Percentiles rank a stretch among this genome's conserved stretches.
Evolutionary conservation across 495 filamentous ascomycete species (phyloP).

Genomic region (Neurospora sp.): DNA sequence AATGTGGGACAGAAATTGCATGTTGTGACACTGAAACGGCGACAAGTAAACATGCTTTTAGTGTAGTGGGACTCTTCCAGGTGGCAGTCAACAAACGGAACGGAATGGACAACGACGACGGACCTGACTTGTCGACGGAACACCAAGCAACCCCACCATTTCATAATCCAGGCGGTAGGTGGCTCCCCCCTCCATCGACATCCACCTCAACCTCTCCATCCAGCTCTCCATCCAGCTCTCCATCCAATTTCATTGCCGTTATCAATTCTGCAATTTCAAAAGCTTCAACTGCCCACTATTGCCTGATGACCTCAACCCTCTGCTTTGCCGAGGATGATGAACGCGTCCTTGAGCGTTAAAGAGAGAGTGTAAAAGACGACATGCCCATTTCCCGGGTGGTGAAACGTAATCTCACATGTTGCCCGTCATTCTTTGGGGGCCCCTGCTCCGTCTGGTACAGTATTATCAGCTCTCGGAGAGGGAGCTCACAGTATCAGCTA

Average conservation of each 20-base stretch:
- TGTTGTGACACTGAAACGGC: neutral
- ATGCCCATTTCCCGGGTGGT: neutral
- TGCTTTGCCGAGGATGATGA: neutral
- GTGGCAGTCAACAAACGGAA: neutral
- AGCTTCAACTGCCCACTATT: neutral
- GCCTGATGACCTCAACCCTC: neutral
- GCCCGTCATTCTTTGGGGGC: neutral
- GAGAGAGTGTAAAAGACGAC: neutral
- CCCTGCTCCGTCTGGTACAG: neutral
- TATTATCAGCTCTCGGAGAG: neutral
- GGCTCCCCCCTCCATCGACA: conserved; percentile 8
- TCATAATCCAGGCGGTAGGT: neutral
- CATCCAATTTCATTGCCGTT: conserved; percentile 14
- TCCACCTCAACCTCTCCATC: conserved; percentile 9
- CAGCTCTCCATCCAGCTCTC: conserved; percentile 17
- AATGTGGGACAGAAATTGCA: neutral
- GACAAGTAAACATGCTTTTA: neutral
- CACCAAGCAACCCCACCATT: neutral
- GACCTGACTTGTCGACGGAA: conserved; percentile 4
- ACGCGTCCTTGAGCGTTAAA: neutral
- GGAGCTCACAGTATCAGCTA: too few species aligned
- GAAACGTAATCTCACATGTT: neutral
- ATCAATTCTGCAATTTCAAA: neutral
- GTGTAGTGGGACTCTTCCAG: neutral
- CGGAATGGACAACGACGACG: conserved; percentile 10